Evolutionary conservation across 306 rosid species (phyloP).

Genomic region (Sicyos edulis): DNA sequence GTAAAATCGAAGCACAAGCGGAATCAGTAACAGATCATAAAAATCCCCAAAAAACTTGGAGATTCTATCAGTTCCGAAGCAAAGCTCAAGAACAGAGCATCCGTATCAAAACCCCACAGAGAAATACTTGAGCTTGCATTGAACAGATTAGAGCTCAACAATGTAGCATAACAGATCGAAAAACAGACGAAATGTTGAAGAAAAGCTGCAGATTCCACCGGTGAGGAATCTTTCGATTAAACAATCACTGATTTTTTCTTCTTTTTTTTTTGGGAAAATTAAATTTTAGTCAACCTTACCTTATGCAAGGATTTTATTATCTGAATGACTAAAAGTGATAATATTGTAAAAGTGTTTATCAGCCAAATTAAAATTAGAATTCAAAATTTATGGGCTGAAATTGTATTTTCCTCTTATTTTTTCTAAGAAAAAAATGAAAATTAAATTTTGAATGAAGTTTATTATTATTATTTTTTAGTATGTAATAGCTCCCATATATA

Average conservation of each 20-base stretch:
- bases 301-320: too few relatives aligned
- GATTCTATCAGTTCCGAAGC: neutral
- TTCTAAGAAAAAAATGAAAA: too few relatives aligned
- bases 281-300: too few relatives aligned
- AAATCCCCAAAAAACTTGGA: neutral
- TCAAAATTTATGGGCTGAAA: too few relatives aligned
- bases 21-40: neutral
- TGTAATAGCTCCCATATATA: too few relatives aligned
- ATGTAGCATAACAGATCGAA: neutral
- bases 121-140: neutral
- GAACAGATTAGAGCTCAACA: neutral
- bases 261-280: too few relatives aligned
- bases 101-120: neutral
- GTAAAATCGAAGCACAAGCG: neutral
- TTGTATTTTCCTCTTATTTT: too few relatives aligned
- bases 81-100: slow-evolving; percentile 3
- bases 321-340: too few relatives aligned
- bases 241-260: neutral
- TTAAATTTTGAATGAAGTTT: too few relatives aligned
- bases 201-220: neutral
- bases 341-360: too few relatives aligned
- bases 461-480: too few relatives aligned
- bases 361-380: too few relatives aligned
- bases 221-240: neutral
- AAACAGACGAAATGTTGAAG: neutral